These are phyloP conservation scores for Colletotrichum sansevieriae DNA, from an alignment of 2,329 filamentous ascomycete genomes.

Conservation along the genomic window DNA sequence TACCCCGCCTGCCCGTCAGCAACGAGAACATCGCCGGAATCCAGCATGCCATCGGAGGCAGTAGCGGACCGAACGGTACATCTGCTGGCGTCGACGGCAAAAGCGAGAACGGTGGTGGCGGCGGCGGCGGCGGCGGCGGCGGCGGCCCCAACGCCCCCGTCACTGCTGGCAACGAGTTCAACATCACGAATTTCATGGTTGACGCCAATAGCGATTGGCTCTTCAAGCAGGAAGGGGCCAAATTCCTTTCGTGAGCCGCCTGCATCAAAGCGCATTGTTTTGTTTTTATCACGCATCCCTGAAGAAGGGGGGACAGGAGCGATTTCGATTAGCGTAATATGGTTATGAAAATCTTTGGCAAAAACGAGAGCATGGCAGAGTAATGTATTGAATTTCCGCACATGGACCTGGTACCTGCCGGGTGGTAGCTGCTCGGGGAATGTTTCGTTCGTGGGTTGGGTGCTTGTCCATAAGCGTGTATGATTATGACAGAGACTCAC, in stretches of 20 bases:
- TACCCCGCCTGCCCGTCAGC: constrained; percentile 76
- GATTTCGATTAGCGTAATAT: constrained; percentile 9
- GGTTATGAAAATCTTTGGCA: not conserved
- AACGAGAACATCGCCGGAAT: constrained; percentile 49
- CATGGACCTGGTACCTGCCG: not conserved
- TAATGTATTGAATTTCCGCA: constrained; percentile 1
- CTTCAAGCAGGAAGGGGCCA: constrained; percentile 65
- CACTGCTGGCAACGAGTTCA: constrained; percentile 71
- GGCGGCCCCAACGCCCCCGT: constrained; percentile 48
- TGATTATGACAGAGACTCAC: constrained; percentile 14
- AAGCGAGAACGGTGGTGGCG: constrained; percentile 43
- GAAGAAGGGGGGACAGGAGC: not conserved
- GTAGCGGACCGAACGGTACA: constrained; percentile 41
- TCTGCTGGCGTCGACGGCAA: constrained; percentile 40
- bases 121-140: constrained; percentile 42
- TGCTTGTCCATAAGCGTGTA: not conserved
- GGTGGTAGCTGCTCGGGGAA: no score
- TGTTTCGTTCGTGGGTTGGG: not conserved
- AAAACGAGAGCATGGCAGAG: not conserved
- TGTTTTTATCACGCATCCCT: no score
- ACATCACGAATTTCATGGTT: constrained; percentile 83
- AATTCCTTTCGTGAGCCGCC: constrained; percentile 41
- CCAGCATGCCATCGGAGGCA: constrained; percentile 42
- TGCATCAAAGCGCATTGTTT: no score
- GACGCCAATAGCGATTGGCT: constrained; percentile 82